Evolutionary conservation across 2,329 filamentous ascomycete species (phyloP), one percentile per base, ranked within the genome.

Genomic region (Graphilbum ipis-grandicollis): DNA sequence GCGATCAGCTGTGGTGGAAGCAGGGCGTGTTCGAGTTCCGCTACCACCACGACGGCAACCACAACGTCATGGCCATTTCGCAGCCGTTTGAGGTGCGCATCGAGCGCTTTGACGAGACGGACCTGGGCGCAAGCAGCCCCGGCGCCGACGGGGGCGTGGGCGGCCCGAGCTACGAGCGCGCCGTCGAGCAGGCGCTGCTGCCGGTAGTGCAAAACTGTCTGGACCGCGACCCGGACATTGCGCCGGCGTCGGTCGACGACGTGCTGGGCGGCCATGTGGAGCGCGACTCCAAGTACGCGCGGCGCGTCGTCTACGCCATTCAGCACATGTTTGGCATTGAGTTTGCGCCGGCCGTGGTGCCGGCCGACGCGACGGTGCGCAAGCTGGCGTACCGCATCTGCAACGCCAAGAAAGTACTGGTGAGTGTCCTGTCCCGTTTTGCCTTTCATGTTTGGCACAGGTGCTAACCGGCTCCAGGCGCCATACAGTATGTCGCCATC

Each of bases 261-360:
- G 63, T 72, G 3, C 98, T 93, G 53, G 90, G 90, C 1, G 74
- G 73, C 34, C 65, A 86, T 30, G 80, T 94, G 2, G 85, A 93
- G 50, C 66, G 85, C 19, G 81, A 94, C 46, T 73, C 78, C 44
- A 94, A 93, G 56, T 96, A 85, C 48, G 79, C 88, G 1, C 82
- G 76, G 56, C 65, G 90, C 31, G 80, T 96, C 10, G 86, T 96
- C 1, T 96, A 93, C 55, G 90, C 86, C 5, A 83, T 98, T 21
- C 79, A 82, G 44, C 81, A 93, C 53, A 94, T 94, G 85, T 92
- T 98, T 54, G 90, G 86, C 36, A 81, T 98, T 41, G 90, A 98
- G 54, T 86, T 98, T 52, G 83, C 90, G 2, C 79, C 86, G 0
- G 83, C 84, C 32, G 88, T 96, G 1, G 90, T 98, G 23, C 75